These are phyloP conservation scores for Blastomyces parvus DNA, from an alignment of 2,329 filamentous ascomycete genomes.

Conservation along the genomic window DNA sequence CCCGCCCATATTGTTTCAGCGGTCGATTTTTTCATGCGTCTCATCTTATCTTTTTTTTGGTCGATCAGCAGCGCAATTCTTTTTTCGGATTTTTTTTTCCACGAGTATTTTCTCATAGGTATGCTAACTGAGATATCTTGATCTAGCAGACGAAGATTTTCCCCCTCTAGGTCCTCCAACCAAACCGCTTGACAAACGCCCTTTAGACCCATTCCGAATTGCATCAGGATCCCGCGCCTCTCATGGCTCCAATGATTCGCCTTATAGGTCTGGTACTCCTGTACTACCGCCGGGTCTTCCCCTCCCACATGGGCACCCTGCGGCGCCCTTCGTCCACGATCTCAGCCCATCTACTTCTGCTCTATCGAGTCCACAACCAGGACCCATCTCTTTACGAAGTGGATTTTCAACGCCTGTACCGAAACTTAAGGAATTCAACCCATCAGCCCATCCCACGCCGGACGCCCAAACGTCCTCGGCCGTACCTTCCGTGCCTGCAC, in stretches of 20 bases:
- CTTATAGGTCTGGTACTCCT: conserved; percentile 30
- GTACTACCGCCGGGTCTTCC: conserved; percentile 35
- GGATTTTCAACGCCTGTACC: conserved; percentile 27
- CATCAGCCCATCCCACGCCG: conserved; percentile 24
- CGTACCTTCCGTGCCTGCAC: conserved; percentile 17
- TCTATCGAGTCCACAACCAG: not conserved
- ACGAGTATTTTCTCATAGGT: conserved; percentile 8
- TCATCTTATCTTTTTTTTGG: conserved; percentile 15
- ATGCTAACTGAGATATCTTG: conserved; percentile 21
- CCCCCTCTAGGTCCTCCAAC: conserved; percentile 34
- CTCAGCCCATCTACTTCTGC: conserved; percentile 17
- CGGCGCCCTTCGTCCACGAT: conserved; percentile 27
- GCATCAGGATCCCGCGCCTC: conserved; percentile 9
- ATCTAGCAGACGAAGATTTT: conserved; percentile 37
- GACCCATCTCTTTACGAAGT: not conserved
- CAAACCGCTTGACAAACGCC: conserved; percentile 26
- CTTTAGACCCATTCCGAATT: conserved; percentile 17
- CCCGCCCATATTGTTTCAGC: conserved; percentile 14
- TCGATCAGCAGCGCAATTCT: conserved; percentile 11
- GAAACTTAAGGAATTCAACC: conserved; percentile 16
- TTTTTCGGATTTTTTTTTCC: not conserved
- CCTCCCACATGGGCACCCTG: conserved; percentile 33
- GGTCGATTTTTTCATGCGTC: conserved; percentile 14
- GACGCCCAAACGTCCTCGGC: conserved; percentile 19
- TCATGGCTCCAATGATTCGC: conserved; percentile 1